These are phyloP conservation scores for Beta vulgaris DNA, from an alignment of 148 eudicot genomes.

Conservation along the genomic window DNA sequence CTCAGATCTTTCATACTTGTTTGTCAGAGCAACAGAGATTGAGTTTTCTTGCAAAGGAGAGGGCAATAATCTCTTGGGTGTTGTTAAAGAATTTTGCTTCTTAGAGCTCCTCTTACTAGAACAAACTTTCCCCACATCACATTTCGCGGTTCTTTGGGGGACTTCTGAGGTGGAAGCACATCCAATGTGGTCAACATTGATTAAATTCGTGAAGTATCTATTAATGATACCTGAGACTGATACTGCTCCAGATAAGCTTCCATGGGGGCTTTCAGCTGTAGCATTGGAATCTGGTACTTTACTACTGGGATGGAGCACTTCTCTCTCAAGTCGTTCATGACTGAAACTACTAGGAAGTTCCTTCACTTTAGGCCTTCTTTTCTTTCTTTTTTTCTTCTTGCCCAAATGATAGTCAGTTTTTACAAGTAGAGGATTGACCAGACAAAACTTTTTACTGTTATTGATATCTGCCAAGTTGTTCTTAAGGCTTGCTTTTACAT, in stretches of 20 bases:
- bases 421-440: not conserved
- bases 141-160: constrained; percentile 13
- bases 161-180: constrained; percentile 30
- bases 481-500: constrained; percentile 30
- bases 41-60: constrained; percentile 13
- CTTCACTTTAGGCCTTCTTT: constrained; percentile 9
- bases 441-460: constrained; percentile 11
- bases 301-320: not conserved
- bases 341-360: constrained; percentile 2
- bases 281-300: constrained; percentile 16
- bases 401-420: constrained; percentile 6
- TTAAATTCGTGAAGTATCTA: constrained; percentile 50
- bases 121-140: not conserved
- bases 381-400: constrained; percentile 27
- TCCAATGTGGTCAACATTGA: constrained; percentile 38
- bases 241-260: constrained; percentile 36
- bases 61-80: constrained; percentile 19
- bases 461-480: not conserved
- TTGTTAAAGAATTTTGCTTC: constrained; percentile 14
- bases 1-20: constrained; percentile 31
- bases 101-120: not conserved
- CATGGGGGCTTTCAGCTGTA: constrained; percentile 34
- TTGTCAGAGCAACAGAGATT: constrained; percentile 17
- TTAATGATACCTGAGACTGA: constrained; percentile 61
- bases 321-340: constrained; percentile 10